phyloP scores from a whole-genome alignment of 257 asterid genomes.

The Nicotiana otophora region DNA sequence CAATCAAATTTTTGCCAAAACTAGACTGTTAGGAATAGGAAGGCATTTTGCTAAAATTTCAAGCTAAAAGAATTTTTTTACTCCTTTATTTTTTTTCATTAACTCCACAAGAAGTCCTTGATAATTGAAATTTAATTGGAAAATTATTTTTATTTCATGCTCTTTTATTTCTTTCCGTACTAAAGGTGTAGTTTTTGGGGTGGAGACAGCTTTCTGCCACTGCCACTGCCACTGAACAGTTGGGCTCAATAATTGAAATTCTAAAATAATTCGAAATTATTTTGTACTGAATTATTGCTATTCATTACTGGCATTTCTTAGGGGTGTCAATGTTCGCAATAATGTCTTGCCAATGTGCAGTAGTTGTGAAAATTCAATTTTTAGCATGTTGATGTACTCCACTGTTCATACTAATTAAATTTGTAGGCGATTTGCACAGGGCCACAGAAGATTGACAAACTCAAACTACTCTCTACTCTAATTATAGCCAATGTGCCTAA shows the following conservation, averaged over 20 bases:
- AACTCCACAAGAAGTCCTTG: no score
- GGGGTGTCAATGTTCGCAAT: not conserved
- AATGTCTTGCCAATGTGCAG: not conserved
- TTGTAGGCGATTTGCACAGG: not conserved
- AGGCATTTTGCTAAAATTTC: no score
- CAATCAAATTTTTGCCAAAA: no score
- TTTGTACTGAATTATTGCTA: conserved; percentile 3
- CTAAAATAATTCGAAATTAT: not conserved
- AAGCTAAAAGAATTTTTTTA: no score
- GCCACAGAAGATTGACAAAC: not conserved
- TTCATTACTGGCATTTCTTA: not conserved
- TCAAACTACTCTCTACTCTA: not conserved
- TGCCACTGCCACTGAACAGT: not conserved
- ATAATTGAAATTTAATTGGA: no score
- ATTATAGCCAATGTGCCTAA: no score
- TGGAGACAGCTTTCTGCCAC: conserved; percentile 7
- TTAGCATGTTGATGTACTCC: not conserved
- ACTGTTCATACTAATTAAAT: not conserved
- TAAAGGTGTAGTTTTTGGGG: not conserved
- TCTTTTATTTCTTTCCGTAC: not conserved
- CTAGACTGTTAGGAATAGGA: no score
- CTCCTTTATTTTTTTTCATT: no score
- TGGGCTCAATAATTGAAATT: not conserved
- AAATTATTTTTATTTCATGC: no score
- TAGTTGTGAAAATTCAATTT: not conserved